A percentile compares a stretch with the other conserved stretches of the same genome.
Conservation (phyloP, 176 grass and related monocot species). For the Tillandsia fasciculata region DNA sequence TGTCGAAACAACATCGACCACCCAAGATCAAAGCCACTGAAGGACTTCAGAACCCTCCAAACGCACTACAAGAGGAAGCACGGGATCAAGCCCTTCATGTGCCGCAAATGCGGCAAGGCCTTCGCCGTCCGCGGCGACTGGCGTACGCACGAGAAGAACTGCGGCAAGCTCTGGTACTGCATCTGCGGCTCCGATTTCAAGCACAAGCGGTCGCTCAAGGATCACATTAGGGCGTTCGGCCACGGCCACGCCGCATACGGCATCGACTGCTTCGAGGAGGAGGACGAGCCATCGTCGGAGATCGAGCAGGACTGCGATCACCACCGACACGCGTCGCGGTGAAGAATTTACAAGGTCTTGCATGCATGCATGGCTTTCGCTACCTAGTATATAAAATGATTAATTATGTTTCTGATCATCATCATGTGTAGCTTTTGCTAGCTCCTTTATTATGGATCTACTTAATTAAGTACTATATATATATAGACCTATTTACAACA, state of each 20-base stretch:
- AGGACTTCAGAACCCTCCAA: conserved; percentile 84
- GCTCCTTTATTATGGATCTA: background rate
- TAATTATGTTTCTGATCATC: no score
- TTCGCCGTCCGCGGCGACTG: conserved; percentile 90
- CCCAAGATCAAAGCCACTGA: conserved; percentile 60
- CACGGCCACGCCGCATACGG: conserved; percentile 49
- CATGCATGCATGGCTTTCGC: background rate
- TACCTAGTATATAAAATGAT: background rate
- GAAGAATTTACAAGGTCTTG: background rate
- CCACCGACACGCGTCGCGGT: background rate
- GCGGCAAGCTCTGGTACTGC: conserved; percentile 96
- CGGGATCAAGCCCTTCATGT: conserved; percentile 96
- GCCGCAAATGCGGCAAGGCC: conserved; percentile 90
- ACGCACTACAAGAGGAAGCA: conserved; percentile 90
- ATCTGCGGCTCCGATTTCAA: conserved; percentile 86
- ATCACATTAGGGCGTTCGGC: conserved; percentile 69
- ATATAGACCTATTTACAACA: background rate
- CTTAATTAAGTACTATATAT: no score
- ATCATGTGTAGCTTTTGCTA: background rate
- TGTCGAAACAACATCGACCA: conserved; percentile 86
- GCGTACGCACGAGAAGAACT: conserved; percentile 95
- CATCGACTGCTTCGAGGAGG: conserved; percentile 68
- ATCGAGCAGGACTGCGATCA: conserved; percentile 31
- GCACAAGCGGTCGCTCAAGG: conserved; percentile 83
- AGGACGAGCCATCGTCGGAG: conserved; percentile 51